Evolutionary conservation across 805 yeast species (phyloP), one percentile per base, ranked within the genome.

Genomic region (Hanseniaspora guilliermondii): DNA sequence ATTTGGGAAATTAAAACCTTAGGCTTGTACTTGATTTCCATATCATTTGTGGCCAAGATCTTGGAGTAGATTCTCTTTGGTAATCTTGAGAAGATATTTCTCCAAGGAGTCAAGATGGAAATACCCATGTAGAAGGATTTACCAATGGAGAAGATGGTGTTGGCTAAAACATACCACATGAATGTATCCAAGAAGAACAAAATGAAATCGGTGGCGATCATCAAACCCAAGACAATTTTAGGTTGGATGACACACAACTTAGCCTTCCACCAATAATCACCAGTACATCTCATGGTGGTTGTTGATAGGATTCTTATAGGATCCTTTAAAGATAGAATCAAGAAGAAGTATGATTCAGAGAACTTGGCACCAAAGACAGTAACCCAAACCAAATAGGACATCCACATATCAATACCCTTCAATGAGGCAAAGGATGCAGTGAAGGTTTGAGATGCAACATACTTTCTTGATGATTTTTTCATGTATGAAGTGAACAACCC

Each of bases 41-140:
- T 91, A 70, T 93, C 97, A 61, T 96, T 86, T 37, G 99, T 93
- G 47, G 97, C 97, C 72, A 93, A 79, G 61, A 93, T 83, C 80
- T 93, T 93, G 55, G 97, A 87, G 77, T 93, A 94, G 62, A 93
- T 87, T 82, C 99, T 87, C 82, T 93, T 93, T 68, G 99, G 99
- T 68, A 93, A 76, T 72, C 99, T 83, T 53, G 96, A 83, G 77
- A 91, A 93, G 63, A 93, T 89, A 70, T 94, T 93, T 80, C 97
- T 87, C 99, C 99, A 93, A 59, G 99, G 99, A 41, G 99, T 93
- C 76, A 89, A 81, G 61, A 93, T 91, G 46, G 99, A 93, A 64
- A 93, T 89, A 84, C 99, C 99, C 71, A 94, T 78, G 77, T 91
- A 93, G 79, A 93, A 93, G 16, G 98, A 93, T 69, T 96, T 87